phyloP scores from a whole-genome alignment of 495 filamentous ascomycete genomes.

The Hyaloscypha variabilis region DNA sequence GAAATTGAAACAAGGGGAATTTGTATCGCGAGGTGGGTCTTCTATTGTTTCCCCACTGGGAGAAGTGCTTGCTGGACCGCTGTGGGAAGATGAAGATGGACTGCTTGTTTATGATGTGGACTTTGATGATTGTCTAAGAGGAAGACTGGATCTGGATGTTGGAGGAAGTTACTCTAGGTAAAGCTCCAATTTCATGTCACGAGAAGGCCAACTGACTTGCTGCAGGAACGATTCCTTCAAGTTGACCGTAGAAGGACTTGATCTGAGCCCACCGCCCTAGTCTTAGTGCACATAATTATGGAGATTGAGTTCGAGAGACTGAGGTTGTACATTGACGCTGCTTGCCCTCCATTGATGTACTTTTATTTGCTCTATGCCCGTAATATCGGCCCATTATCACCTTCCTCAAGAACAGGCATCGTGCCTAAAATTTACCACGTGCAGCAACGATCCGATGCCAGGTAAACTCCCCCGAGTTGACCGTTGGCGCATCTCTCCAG shows the following conservation, averaged over 20 bases:
- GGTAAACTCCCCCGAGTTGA: too few relatives aligned
- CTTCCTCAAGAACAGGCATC: too few relatives aligned
- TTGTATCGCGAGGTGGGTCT: slow-evolving; percentile 72
- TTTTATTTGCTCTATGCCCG: too few relatives aligned
- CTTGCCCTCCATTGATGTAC: too few relatives aligned
- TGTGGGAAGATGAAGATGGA: slow-evolving; percentile 80
- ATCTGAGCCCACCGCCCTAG: slow-evolving; percentile 73
- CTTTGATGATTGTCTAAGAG: slow-evolving; percentile 54
- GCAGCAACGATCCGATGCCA: too few relatives aligned
- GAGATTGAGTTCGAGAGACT: too few relatives aligned
- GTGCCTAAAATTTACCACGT: too few relatives aligned
- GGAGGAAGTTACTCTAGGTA: slow-evolving; percentile 43
- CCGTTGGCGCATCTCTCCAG: too few relatives aligned
- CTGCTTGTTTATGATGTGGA: slow-evolving; percentile 51
- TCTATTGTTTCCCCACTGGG: slow-evolving; percentile 82
- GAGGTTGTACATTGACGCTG: too few relatives aligned
- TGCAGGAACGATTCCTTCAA: slow-evolving; percentile 78
- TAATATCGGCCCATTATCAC: too few relatives aligned
- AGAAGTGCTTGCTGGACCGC: slow-evolving; percentile 73
- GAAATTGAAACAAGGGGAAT: slow-evolving; percentile 13
- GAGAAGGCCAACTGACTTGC: slow-evolving; percentile 43
- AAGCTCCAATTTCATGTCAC: background rate
- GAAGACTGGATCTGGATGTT: slow-evolving; percentile 55
- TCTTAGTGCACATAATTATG: background rate
- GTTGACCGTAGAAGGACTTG: slow-evolving; percentile 72